These are phyloP conservation scores for Naumovozyma baii DNA, from an alignment of 805 yeast species.

Conservation along the genomic window DNA sequence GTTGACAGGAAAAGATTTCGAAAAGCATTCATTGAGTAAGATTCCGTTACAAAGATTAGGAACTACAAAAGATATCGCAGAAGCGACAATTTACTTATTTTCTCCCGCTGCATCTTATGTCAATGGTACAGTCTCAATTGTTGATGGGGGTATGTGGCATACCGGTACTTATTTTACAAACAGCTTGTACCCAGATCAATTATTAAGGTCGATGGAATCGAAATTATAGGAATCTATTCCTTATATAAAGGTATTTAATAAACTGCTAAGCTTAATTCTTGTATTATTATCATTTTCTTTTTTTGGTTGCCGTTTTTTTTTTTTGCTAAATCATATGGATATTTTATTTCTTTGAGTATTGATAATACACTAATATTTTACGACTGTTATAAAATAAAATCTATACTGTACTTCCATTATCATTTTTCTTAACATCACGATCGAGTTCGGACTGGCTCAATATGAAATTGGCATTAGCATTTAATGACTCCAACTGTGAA, in stretches of 20 bases:
- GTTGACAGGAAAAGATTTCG: slow-evolving; percentile 38
- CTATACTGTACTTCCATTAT: neutral
- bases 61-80: slow-evolving; percentile 68
- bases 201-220: slow-evolving; percentile 30
- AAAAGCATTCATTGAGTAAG: slow-evolving; percentile 33
- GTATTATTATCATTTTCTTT: too few species aligned
- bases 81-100: slow-evolving; percentile 73
- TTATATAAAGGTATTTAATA: too few species aligned
- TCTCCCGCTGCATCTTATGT: slow-evolving; percentile 74
- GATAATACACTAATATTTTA: too few species aligned
- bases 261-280: too few species aligned
- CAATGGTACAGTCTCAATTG: slow-evolving; percentile 68
- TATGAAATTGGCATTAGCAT: neutral
- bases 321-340: too few species aligned
- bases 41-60: slow-evolving; percentile 61
- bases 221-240: too few species aligned
- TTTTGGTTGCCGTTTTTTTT: too few species aligned
- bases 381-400: too few species aligned
- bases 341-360: too few species aligned
- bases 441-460: neutral
- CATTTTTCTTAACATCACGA: neutral
- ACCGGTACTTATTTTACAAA: slow-evolving; percentile 39
- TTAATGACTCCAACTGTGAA: slow-evolving; percentile 2
- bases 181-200: slow-evolving; percentile 37
- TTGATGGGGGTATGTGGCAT: slow-evolving; percentile 92